Conservation (phyloP, 1,284 basidiomycete genomes). For the Heterobasidion occidentale region DNA sequence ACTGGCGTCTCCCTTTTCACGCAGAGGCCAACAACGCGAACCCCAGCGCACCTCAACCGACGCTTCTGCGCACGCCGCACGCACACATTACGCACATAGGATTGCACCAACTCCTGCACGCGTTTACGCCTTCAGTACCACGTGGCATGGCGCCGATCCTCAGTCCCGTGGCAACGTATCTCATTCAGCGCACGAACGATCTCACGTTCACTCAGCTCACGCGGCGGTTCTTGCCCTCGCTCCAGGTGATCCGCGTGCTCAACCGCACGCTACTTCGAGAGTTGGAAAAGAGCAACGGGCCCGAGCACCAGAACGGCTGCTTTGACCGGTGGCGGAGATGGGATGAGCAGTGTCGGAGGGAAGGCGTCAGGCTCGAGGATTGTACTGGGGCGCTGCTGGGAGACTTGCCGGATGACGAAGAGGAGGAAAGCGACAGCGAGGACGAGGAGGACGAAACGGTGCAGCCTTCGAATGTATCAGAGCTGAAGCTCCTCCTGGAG, state of each 20-base stretch:
- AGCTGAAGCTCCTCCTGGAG: slow-evolving; percentile 38
- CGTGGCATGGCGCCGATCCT: slow-evolving; percentile 4
- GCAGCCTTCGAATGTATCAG: slow-evolving; percentile 22
- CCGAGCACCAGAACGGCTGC: slow-evolving; percentile 23
- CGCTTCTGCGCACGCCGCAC: slow-evolving; percentile 44
- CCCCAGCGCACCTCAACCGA: slow-evolving; percentile 15
- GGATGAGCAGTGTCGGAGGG: slow-evolving; percentile 43
- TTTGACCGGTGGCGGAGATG: slow-evolving; percentile 55
- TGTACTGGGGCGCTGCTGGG: slow-evolving; percentile 57
- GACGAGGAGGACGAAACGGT: slow-evolving; percentile 22
- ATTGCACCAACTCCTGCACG: slow-evolving; percentile 58
- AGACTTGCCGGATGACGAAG: slow-evolving; percentile 40
- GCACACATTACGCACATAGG: slow-evolving; percentile 51
- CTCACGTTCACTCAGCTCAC: slow-evolving; percentile 52
- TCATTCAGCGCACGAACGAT: slow-evolving; percentile 54
- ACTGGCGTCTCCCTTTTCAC: slow-evolving; percentile 45
- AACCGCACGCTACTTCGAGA: slow-evolving; percentile 46
- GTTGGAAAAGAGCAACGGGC: slow-evolving; percentile 45
- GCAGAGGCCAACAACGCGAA: slow-evolving; percentile 19
- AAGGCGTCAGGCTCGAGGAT: slow-evolving; percentile 53
- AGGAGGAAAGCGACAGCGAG: slow-evolving; percentile 25
- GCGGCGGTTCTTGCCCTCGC: slow-evolving; percentile 47
- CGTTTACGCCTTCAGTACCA: slow-evolving; percentile 30
- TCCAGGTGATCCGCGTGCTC: slow-evolving; percentile 50
- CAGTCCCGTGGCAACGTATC: slow-evolving; percentile 35